Base-by-base conservation (phyloP, 2,329 filamentous ascomycete genomes). In the Pseudogymnoascus sp. region DNA sequence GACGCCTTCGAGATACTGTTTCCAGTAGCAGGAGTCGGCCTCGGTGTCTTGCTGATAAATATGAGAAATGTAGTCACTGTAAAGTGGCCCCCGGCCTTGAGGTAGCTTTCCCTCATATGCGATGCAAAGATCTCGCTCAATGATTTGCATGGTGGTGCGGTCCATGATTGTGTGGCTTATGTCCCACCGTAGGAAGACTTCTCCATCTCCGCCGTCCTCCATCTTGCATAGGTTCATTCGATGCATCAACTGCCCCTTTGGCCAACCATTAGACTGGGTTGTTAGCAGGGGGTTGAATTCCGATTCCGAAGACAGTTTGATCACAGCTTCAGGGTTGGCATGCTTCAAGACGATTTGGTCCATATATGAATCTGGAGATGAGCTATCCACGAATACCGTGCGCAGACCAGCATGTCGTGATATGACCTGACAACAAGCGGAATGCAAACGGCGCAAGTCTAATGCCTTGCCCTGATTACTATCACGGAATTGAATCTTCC, bases 61-160 rank as follows among this genome's bases (percentile, higher is more conserved):
- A 61, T 73, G 65, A 21, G 69, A 68, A 55, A 76, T 71, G 62
- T 74, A 76, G 45, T 74, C 69, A 58, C 74, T 73, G 65, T 74
- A 77, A 3, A 72, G 67, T 4, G 74, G 72, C 2, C 70, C 74
- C 1, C 65, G 64, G n/a, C 71, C 72, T 12, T 71, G 68, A n/a
- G 71, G 69, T 0, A 79, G 66, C n/a, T 73, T 71, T 8, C 73
- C 72, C n/a, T 73, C 71, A 58, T 82, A 82, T 1, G 78, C 78
- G 3, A 73, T 65, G 12, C 73, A 72, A 6, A 82, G 65, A 61
- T 64, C 62, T 10, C 63, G 10, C 45, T 45, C 52, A 29, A 60
- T 18, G 33, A 65, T 59, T 55, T 25, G 62, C 59, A 62, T 39
- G 42, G 55, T 39, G 31, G 25, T 58, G 2, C 37, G 37, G 31